phyloP scores from a whole-genome alignment of 345 rosid genomes.

The Murraya koenigii region DNA sequence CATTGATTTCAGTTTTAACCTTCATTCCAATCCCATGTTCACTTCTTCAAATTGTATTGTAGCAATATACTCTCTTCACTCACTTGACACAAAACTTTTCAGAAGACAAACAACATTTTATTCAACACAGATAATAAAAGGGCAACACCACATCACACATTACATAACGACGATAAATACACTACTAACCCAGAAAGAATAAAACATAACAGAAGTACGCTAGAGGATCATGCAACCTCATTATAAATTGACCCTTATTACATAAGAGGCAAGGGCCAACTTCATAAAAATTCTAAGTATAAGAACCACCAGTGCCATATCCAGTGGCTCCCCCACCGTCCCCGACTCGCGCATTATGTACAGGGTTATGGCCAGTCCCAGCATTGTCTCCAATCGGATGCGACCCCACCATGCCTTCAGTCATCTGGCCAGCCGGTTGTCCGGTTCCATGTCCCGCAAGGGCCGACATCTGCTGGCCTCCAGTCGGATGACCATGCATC shows the following conservation, averaged over 20 bases:
- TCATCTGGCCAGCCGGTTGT: not conserved
- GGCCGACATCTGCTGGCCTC: not conserved
- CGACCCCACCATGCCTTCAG: not conserved
- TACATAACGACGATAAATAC: not conserved
- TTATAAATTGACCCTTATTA: not conserved
- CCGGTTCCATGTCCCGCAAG: slow-evolving; percentile 3
- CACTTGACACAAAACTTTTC: not conserved
- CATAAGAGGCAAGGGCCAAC: not conserved
- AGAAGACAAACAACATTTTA: no score
- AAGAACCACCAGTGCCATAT: slow-evolving; percentile 8
- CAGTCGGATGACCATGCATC: not conserved
- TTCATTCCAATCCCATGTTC: no score
- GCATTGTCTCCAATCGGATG: not conserved
- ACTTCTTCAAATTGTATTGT: no score
- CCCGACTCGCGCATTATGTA: not conserved
- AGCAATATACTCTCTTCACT: no score
- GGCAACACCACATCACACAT: no score
- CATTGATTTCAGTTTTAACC: no score
- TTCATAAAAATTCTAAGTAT: not conserved
- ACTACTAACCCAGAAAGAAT: not conserved
- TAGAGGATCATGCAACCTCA: not conserved
- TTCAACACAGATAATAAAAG: not conserved
- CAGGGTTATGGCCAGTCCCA: not conserved
- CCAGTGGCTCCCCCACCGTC: not conserved
- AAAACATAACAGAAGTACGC: not conserved